Evolutionary conservation across 306 rosid genomes (phyloP).

Genomic region (Heteromeles arbutifolia): DNA sequence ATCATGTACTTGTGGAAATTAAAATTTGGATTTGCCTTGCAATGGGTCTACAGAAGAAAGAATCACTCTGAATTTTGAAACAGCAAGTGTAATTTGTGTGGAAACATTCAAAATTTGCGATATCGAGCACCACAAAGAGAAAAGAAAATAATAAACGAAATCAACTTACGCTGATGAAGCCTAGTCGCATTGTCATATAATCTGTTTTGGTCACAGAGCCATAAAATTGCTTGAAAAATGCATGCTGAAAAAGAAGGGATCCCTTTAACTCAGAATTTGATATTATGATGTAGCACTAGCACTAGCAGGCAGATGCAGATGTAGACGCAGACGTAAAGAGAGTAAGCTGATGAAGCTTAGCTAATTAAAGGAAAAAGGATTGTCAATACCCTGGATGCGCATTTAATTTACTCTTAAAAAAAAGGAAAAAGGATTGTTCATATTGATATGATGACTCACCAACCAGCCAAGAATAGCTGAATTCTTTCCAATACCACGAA

Average conservation of each 20-base stretch:
- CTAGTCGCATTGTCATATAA: conserved; percentile 24
- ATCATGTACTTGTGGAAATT: conserved; percentile 36
- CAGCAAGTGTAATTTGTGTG: too few relatives aligned
- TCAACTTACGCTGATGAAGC: conserved; percentile 25
- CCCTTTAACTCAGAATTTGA: neutral
- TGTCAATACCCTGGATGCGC: too few relatives aligned
- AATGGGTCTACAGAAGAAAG: conserved; percentile 14
- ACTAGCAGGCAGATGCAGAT: too few relatives aligned
- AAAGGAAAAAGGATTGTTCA: too few relatives aligned
- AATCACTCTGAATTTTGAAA: neutral
- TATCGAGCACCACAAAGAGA: neutral
- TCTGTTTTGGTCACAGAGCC: conserved; percentile 32
- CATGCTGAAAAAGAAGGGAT: conserved; percentile 8
- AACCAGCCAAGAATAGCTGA: conserved; percentile 21
- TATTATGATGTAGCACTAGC: too few relatives aligned
- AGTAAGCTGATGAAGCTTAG: too few relatives aligned
- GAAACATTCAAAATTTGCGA: too few relatives aligned
- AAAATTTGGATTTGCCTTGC: conserved; percentile 26
- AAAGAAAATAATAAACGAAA: neutral
- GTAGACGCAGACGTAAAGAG: neutral
- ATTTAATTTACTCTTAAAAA: too few relatives aligned
- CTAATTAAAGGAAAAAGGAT: too few relatives aligned
- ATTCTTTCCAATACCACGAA: conserved; percentile 25
- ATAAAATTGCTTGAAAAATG: conserved; percentile 31
- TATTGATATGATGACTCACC: conserved; percentile 16